phyloP scores from a whole-genome alignment of 78 protist species.

The Dictyostelium intermedium region DNA sequence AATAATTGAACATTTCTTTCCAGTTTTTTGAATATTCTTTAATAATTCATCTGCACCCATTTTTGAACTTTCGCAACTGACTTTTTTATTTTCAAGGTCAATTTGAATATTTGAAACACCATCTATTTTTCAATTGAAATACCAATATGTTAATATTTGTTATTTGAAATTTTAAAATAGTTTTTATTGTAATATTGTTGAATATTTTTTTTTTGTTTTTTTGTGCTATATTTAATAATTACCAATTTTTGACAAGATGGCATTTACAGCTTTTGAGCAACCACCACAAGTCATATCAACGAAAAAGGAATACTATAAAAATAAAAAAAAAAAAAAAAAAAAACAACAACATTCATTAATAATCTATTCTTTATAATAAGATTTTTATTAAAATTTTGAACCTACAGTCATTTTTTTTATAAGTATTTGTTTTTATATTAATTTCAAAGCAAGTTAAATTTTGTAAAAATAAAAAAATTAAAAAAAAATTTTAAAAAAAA shows the following conservation, averaged over 20 bases:
- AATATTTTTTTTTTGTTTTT: background rate
- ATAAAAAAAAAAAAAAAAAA: too few species aligned
- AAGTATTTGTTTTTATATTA: background rate
- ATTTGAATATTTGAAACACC: slow-evolving; percentile 73
- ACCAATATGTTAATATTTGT: background rate
- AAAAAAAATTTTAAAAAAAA: background rate
- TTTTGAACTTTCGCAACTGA: slow-evolving; percentile 39
- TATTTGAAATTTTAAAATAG: background rate
- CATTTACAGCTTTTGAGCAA: slow-evolving; percentile 71
- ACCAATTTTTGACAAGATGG: slow-evolving; percentile 50
- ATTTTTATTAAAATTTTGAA: background rate
- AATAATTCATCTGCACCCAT: slow-evolving; percentile 27
- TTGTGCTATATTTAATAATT: background rate
- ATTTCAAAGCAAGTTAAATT: too few species aligned
- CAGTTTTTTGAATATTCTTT: slow-evolving; percentile 50
- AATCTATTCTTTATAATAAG: background rate
- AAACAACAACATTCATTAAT: background rate
- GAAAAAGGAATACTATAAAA: slow-evolving; percentile 69
- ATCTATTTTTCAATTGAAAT: too few species aligned
- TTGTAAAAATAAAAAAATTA: background rate
- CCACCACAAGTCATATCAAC: slow-evolving; percentile 84
- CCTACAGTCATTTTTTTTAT: slow-evolving; percentile 28
- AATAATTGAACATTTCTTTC: slow-evolving; percentile 49
- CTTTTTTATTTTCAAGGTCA: slow-evolving; percentile 37
- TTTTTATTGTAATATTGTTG: too few species aligned